Evolutionary conservation across 106 monocot genomes (phyloP).

Genomic region (Dendrobium huoshanense): DNA sequence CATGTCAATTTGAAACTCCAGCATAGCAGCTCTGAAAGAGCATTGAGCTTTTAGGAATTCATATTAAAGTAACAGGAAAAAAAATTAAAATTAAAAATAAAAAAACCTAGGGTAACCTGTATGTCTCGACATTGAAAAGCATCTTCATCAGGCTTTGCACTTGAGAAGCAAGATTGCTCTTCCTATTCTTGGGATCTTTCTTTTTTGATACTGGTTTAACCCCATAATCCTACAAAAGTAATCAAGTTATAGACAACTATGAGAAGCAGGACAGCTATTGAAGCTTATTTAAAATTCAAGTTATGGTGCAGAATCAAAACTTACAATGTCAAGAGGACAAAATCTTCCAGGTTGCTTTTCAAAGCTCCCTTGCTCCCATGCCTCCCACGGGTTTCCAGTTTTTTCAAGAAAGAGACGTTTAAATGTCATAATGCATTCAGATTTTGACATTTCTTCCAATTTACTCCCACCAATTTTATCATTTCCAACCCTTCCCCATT

Average conservation of each 20-base stretch:
- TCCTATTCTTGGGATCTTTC: slow-evolving; percentile 30
- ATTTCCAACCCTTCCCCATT: slow-evolving; percentile 99
- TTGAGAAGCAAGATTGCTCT: slow-evolving; percentile 58
- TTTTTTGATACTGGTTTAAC: slow-evolving; percentile 64
- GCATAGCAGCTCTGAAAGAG: slow-evolving; percentile 82
- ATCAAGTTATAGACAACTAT: slow-evolving; percentile 7
- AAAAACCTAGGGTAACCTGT: slow-evolving; percentile 42
- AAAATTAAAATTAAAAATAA: neutral
- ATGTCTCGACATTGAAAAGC: slow-evolving; percentile 98
- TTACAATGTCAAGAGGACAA: slow-evolving; percentile 89
- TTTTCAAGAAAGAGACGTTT: slow-evolving; percentile 96
- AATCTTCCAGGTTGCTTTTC: slow-evolving; percentile 85
- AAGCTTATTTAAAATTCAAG: neutral
- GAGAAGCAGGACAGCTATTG: slow-evolving; percentile 8
- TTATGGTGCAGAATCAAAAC: neutral
- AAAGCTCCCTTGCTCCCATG: slow-evolving; percentile 84
- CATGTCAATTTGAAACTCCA: slow-evolving; percentile 97
- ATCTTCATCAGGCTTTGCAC: slow-evolving; percentile 75
- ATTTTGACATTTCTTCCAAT: slow-evolving; percentile 69
- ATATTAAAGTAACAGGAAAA: neutral
- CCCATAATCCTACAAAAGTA: slow-evolving; percentile 76
- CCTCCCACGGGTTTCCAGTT: slow-evolving; percentile 92
- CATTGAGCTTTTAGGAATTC: slow-evolving; percentile 1
- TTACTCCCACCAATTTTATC: slow-evolving; percentile 85
- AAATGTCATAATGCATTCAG: slow-evolving; percentile 71